Conservation (phyloP, 2,329 filamentous ascomycete genomes). For the Colletotrichum orbiculare region DNA sequence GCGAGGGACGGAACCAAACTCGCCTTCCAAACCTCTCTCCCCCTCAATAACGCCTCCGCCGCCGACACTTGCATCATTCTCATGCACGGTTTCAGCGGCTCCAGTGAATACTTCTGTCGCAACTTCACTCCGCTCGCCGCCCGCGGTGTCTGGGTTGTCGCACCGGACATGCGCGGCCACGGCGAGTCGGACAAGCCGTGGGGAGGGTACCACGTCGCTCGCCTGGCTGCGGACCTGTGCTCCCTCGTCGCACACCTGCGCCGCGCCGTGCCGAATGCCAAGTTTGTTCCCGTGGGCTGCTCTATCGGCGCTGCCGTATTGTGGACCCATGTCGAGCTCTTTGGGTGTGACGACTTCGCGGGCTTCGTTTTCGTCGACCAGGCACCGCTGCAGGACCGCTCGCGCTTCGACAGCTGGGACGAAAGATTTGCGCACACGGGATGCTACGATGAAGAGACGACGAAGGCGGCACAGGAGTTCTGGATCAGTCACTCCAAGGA, state of each 20-base stretch:
- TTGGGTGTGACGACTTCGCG: slow-evolving; percentile 45
- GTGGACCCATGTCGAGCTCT: slow-evolving; percentile 54
- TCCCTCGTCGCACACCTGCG: slow-evolving; percentile 45
- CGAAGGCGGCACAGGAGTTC: slow-evolving; percentile 45
- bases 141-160: slow-evolving; percentile 48
- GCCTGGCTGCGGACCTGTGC: slow-evolving; percentile 51
- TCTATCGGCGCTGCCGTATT: slow-evolving; percentile 54
- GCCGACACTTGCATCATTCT: slow-evolving; percentile 46
- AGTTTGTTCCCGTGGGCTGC: slow-evolving; percentile 50
- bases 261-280: slow-evolving; percentile 11
- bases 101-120: slow-evolving; percentile 51
- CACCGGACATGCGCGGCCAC: slow-evolving; percentile 53
- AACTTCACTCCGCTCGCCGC: slow-evolving; percentile 45
- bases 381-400: slow-evolving; percentile 53
- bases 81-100: slow-evolving; percentile 55
- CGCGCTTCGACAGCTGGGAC: slow-evolving; percentile 47
- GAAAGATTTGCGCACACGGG: slow-evolving; percentile 45
- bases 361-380: slow-evolving; percentile 54
- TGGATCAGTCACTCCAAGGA: slow-evolving; percentile 40
- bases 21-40: slow-evolving; percentile 49
- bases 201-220: slow-evolving; percentile 54
- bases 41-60: slow-evolving; percentile 35
- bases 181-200: slow-evolving; percentile 45
- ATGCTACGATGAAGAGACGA: slow-evolving; percentile 52
- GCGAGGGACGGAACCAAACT: slow-evolving; percentile 50